These are phyloP conservation scores for Rhizopogon vesiculosus DNA, from an alignment of 768 basidiomycete genomes.

Conservation along the genomic window DNA sequence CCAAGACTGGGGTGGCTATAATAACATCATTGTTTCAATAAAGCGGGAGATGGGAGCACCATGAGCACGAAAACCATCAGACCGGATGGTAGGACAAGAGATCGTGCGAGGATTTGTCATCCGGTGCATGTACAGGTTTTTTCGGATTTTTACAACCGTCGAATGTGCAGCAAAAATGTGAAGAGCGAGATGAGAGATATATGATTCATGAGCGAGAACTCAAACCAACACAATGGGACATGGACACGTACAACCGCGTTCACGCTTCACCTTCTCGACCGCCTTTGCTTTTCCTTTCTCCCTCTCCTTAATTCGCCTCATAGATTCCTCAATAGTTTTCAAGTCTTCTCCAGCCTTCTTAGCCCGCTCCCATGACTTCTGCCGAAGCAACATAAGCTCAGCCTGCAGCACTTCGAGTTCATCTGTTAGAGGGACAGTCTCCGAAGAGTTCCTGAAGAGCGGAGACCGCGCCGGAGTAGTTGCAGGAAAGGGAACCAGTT, in stretches of 20 bases:
- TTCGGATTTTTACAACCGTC: conserved; percentile 8
- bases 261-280: conserved; percentile 68
- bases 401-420: conserved; percentile 63
- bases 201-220: conserved; percentile 7
- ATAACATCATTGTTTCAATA: conserved; percentile 7
- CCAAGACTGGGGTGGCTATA: conserved; percentile 44
- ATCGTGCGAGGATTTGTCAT: not conserved
- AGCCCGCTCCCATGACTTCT: conserved; percentile 54
- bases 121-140: conserved; percentile 4
- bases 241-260: conserved; percentile 66
- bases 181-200: conserved; percentile 11
- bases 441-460: conserved; percentile 59
- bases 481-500: conserved; percentile 44
- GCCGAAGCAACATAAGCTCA: conserved; percentile 54
- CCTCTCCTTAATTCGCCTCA: conserved; percentile 72
- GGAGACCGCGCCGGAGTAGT: conserved; percentile 51
- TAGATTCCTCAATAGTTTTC: conserved; percentile 68
- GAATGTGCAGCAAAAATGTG: conserved; percentile 4
- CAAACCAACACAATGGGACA: conserved; percentile 3
- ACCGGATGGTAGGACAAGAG: not conserved
- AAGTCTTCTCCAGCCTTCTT: conserved; percentile 77
- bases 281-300: conserved; percentile 68
- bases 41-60: not conserved
- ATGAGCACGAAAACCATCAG: not conserved
- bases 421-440: conserved; percentile 63